Evolutionary conservation across 2,329 filamentous ascomycete species (phyloP).

Genomic region (Aureobasidium sp.): DNA sequence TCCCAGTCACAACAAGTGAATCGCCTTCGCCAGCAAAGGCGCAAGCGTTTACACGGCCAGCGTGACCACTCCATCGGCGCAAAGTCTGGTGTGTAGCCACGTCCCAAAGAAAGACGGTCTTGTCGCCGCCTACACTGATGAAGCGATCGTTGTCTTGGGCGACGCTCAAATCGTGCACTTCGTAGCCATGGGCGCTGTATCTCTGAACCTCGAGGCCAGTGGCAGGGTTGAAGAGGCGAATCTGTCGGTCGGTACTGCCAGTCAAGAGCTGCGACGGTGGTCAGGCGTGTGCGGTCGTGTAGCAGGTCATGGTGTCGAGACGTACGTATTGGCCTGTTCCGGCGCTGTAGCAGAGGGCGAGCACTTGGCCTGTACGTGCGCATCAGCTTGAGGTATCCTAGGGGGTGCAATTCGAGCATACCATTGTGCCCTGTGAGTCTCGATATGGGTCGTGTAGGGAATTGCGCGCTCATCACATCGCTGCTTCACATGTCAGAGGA

Average conservation of each 20-base stretch:
- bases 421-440: slow-evolving; percentile 33
- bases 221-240: slow-evolving; percentile 77
- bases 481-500: neutral
- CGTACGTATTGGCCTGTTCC: slow-evolving; percentile 38
- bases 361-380: slow-evolving; percentile 32
- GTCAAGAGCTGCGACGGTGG: slow-evolving; percentile 51
- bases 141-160: slow-evolving; percentile 71
- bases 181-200: slow-evolving; percentile 85
- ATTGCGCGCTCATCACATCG: slow-evolving; percentile 28
- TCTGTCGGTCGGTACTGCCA: slow-evolving; percentile 73
- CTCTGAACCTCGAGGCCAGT: slow-evolving; percentile 61
- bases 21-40: slow-evolving; percentile 70
- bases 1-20: slow-evolving; percentile 60
- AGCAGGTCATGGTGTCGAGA: neutral
- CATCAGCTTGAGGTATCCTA: neutral
- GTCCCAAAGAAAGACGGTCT: slow-evolving; percentile 89
- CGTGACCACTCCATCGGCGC: slow-evolving; percentile 58
- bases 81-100: slow-evolving; percentile 71
- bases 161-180: slow-evolving; percentile 74
- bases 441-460: slow-evolving; percentile 32
- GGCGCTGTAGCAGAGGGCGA: slow-evolving; percentile 42
- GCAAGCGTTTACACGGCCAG: slow-evolving; percentile 68
- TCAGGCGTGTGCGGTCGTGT: neutral
- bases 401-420: neutral
- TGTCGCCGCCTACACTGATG: slow-evolving; percentile 78